Base-by-base conservation (phyloP, 1,284 basidiomycete species). In the Uromyces viciae-fabae region DNA sequence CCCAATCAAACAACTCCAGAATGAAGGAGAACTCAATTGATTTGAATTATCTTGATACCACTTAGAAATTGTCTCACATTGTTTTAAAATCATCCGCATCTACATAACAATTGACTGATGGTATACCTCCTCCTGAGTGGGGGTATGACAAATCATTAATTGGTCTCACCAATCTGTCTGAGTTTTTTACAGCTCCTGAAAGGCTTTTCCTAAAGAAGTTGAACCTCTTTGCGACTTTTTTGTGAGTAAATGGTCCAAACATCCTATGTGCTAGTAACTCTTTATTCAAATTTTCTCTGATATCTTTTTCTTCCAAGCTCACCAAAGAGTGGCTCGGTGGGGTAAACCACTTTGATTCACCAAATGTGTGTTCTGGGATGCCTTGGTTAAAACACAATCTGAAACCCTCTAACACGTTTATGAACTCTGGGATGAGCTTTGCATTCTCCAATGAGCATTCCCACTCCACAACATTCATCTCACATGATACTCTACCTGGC, bases 1-100 rank as follows among this genome's bases (percentile, higher is more conserved):
- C 72, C 72, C 72, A 75, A 9, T 75, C 69, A 42, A 72, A 72
- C 4, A 72, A 17, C 19, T 22, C 69, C 31, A 72, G 22, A 11
- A 33, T 9, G 2, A 31, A 5, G 9, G 25, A 17, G 8, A 22
- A 1, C n/a, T 46, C 4, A 0, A n/a, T 4, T 2, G 14, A 7
- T 19, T 11, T 43, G 7, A 71, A 46, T 5, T 42, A 71, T 22
- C 22, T 43, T 43, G 40, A 19, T 4, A 71, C 68, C 17, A 7
- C 31, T 0, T 42, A 43, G 40, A 46, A 71, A 33, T 71, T 19
- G 22, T 72, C 43, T 46, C 69, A 52, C 1, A 33, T 52, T 28
- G 69, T 72, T 31, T 72, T 49, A 31, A 72, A 72, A 1, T 52
- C n/a, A 25, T 49, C 25, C 52, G 7, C n/a, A n/a, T 52, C 38